These are phyloP conservation scores for Vaccinium darrowii DNA, from an alignment of 148 eudicot genomes.

Conservation along the genomic window DNA sequence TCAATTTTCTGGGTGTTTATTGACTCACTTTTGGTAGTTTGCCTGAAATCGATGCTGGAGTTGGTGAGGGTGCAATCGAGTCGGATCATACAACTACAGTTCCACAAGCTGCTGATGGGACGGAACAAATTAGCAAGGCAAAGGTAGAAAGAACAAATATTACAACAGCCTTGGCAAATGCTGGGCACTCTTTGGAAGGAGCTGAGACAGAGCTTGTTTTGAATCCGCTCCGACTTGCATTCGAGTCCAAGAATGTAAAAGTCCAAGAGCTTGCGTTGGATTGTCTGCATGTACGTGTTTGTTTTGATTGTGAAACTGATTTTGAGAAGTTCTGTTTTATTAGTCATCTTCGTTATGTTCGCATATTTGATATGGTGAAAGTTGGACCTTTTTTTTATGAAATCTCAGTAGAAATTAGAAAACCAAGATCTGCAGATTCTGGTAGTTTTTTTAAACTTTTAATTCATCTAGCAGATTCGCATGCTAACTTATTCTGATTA, in stretches of 20 bases:
- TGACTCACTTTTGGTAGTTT: constrained; percentile 29
- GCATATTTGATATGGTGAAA: not conserved
- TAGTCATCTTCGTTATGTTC: not conserved
- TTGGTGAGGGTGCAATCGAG: constrained; percentile 38
- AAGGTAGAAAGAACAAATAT: constrained; percentile 40
- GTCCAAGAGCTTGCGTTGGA: constrained; percentile 84
- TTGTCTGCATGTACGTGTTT: constrained; percentile 88
- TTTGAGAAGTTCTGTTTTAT: not conserved
- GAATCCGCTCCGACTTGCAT: constrained; percentile 84
- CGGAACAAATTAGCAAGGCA: constrained; percentile 36
- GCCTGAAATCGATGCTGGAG: constrained; percentile 44
- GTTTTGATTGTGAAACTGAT: constrained; percentile 9
- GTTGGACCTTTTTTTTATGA: not conserved
- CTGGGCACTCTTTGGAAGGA: constrained; percentile 80
- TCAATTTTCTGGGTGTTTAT: constrained; percentile 15
- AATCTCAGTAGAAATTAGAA: not conserved
- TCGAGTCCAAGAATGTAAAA: constrained; percentile 85
- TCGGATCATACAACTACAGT: constrained; percentile 37
- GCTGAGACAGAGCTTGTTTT: constrained; percentile 87
- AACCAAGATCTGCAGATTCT: constrained; percentile 9
- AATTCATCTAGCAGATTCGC: not conserved
- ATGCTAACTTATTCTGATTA: constrained; percentile 20
- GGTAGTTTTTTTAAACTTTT: not conserved
- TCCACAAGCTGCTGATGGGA: constrained; percentile 31
- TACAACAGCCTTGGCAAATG: constrained; percentile 64